These are phyloP conservation scores for Volvox reticuliferus DNA, from an alignment of 139 green algal genomes.

Conservation along the genomic window DNA sequence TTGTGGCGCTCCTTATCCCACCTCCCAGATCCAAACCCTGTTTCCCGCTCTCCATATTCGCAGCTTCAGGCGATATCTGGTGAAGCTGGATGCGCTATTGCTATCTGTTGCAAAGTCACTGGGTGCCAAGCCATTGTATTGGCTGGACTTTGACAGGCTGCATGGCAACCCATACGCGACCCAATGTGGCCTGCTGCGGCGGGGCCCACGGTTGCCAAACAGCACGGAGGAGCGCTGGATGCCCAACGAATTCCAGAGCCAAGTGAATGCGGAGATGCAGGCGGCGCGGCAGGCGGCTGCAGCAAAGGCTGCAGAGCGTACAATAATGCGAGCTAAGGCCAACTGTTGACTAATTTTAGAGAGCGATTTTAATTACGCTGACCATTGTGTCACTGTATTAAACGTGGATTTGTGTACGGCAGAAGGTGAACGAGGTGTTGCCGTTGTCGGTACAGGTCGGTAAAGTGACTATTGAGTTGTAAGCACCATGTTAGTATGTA, in stretches of 20 bases:
- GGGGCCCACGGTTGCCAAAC: slow-evolving; percentile 3
- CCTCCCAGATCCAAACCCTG: background rate
- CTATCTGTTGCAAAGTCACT: background rate
- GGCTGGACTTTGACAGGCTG: background rate
- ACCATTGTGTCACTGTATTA: too few relatives aligned
- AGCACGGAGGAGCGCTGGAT: background rate
- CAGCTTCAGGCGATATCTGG: slow-evolving; percentile 21
- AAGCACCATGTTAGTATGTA: too few relatives aligned
- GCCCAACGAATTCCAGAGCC: background rate
- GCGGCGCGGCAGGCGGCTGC: background rate
- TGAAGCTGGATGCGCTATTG: slow-evolving; percentile 33
- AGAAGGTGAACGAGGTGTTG: too few relatives aligned
- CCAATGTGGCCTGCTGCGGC: slow-evolving; percentile 30
- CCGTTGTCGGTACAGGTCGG: too few relatives aligned
- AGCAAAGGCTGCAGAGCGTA: background rate
- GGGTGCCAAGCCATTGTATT: background rate
- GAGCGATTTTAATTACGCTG: too few relatives aligned
- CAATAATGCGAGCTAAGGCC: background rate
- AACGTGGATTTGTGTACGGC: too few relatives aligned
- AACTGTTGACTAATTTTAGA: too few relatives aligned
- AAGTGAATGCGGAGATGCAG: slow-evolving; percentile 22
- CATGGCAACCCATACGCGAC: background rate
- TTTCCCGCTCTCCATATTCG: background rate
- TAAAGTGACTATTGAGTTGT: too few relatives aligned
- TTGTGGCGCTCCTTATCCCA: background rate